A percentile compares a stretch with the other conserved stretches of the same genome.
Evolutionary conservation across 768 basidiomycete species (phyloP).

Genomic region (Austroboletus festivus): DNA sequence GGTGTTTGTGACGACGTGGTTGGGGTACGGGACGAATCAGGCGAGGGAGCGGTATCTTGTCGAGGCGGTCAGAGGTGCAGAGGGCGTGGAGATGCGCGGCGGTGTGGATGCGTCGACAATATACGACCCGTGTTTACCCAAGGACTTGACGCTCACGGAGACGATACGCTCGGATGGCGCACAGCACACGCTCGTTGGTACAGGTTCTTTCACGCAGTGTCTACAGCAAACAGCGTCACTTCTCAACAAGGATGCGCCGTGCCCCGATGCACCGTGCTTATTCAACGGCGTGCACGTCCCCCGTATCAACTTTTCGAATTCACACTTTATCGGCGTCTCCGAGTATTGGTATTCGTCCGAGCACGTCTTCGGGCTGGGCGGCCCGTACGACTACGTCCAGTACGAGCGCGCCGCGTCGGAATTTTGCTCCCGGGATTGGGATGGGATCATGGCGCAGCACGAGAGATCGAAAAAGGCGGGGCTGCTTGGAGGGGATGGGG

Average conservation of each 20-base stretch:
- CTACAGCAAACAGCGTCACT: constrained; percentile 68
- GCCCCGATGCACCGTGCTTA: constrained; percentile 80
- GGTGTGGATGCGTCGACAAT: constrained; percentile 39
- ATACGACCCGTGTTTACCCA: constrained; percentile 89
- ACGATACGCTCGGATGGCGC: no score
- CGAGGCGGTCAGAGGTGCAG: constrained; percentile 56
- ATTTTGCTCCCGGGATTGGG: constrained; percentile 83
- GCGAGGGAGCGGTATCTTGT: constrained; percentile 92
- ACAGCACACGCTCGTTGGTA: constrained; percentile 76
- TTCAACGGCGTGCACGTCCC: constrained; percentile 96
- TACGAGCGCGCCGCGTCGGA: constrained; percentile 90
- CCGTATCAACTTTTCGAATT: constrained; percentile 88
- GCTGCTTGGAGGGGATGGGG: constrained; percentile 58
- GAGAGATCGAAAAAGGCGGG: constrained; percentile 46
- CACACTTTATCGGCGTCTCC: constrained; percentile 94
- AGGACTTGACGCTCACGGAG: constrained; percentile 61
- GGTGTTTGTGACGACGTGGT: constrained; percentile 97
- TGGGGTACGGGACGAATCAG: constrained; percentile 97
- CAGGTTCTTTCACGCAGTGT: constrained; percentile 88
- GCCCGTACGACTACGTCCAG: constrained; percentile 92
- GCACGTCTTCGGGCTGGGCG: constrained; percentile 92
- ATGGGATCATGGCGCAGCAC: constrained; percentile 67
- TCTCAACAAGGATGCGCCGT: constrained; percentile 81
- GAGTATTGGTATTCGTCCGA: constrained; percentile 99
- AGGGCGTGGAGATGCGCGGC: constrained; percentile 31